Evolutionary conservation across 2,329 filamentous ascomycete genomes (phyloP).

Genomic region (Paracamarosporium sp.): DNA sequence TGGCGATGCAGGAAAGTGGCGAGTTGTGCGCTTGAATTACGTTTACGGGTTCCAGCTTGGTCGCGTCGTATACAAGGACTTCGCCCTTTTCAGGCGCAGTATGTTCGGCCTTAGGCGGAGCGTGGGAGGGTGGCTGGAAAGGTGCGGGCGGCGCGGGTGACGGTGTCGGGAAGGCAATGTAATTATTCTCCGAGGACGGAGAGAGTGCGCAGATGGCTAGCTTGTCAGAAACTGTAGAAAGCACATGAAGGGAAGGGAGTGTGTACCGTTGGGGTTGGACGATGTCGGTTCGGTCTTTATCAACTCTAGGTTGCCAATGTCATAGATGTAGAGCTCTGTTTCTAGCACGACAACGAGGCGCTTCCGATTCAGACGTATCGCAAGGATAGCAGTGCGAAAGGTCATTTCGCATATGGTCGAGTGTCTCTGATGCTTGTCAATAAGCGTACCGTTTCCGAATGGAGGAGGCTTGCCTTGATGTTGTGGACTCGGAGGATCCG

Average conservation of each 20-base stretch:
- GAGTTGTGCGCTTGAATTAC: slow-evolving; percentile 95
- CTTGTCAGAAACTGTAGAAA: slow-evolving; percentile 19
- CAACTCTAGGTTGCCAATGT: slow-evolving; percentile 98
- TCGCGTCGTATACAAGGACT: slow-evolving; percentile 89
- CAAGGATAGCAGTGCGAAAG: slow-evolving; percentile 94
- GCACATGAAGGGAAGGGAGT: slow-evolving; percentile 14
- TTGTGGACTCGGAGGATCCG: slow-evolving; percentile 95
- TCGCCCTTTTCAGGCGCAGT: slow-evolving; percentile 87
- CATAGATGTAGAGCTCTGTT: slow-evolving; percentile 96
- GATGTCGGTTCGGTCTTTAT: slow-evolving; percentile 92
- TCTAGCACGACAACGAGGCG: slow-evolving; percentile 92
- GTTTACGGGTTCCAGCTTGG: slow-evolving; percentile 89
- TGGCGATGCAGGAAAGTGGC: slow-evolving; percentile 84
- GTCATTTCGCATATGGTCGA: slow-evolving; percentile 98
- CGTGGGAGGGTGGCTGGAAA: slow-evolving; percentile 74
- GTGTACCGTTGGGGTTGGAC: slow-evolving; percentile 78
- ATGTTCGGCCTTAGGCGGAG: slow-evolving; percentile 77
- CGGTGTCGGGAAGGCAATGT: slow-evolving; percentile 90
- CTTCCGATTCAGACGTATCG: slow-evolving; percentile 92
- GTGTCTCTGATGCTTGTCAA: slow-evolving; percentile 59
- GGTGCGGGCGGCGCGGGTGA: slow-evolving; percentile 62
- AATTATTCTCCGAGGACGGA: slow-evolving; percentile 94
- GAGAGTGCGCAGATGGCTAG: slow-evolving; percentile 88
- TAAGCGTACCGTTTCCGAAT: not conserved
- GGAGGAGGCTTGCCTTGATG: slow-evolving; percentile 73